These are phyloP conservation scores for Polymyxa betae DNA, from an alignment of 208 protist genomes.

Conservation along the genomic window DNA sequence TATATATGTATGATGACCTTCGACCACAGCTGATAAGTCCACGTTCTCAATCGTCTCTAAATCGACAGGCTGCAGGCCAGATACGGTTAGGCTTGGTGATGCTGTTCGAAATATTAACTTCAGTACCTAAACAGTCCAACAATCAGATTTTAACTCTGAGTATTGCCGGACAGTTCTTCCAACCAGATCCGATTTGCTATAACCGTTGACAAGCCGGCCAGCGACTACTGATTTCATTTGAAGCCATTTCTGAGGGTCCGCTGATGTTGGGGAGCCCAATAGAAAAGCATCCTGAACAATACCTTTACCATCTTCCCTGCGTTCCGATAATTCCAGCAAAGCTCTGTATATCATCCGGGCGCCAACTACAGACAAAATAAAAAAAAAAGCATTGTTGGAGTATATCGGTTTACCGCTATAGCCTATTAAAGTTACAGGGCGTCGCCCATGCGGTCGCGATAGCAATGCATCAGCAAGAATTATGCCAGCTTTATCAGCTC, in stretches of 20 bases:
- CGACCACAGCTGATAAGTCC: conserved; percentile 25
- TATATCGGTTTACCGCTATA: background rate
- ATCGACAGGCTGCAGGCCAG: conserved; percentile 7
- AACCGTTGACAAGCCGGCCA: conserved; percentile 4
- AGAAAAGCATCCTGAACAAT: conserved; percentile 45
- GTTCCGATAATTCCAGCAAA: background rate
- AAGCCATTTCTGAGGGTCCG: background rate
- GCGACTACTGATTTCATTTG: conserved; percentile 4
- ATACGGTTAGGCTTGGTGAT: background rate
- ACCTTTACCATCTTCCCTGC: background rate
- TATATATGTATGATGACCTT: conserved; percentile 39
- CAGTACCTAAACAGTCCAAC: conserved; percentile 26
- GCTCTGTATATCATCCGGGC: conserved; percentile 38
- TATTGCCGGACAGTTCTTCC: background rate
- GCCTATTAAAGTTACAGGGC: conserved; percentile 3
- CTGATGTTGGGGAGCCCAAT: conserved; percentile 3
- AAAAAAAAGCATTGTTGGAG: background rate
- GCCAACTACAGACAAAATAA: background rate
- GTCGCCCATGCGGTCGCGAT: background rate
- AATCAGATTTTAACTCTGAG: background rate
- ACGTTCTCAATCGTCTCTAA: conserved; percentile 42
- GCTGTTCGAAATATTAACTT: background rate
- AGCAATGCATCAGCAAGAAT: background rate
- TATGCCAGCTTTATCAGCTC: conserved; percentile 29
- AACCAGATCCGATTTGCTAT: conserved; percentile 38